Evolutionary conservation across 2,329 filamentous ascomycete species (phyloP).

Genomic region (Ophiostoma montium): DNA sequence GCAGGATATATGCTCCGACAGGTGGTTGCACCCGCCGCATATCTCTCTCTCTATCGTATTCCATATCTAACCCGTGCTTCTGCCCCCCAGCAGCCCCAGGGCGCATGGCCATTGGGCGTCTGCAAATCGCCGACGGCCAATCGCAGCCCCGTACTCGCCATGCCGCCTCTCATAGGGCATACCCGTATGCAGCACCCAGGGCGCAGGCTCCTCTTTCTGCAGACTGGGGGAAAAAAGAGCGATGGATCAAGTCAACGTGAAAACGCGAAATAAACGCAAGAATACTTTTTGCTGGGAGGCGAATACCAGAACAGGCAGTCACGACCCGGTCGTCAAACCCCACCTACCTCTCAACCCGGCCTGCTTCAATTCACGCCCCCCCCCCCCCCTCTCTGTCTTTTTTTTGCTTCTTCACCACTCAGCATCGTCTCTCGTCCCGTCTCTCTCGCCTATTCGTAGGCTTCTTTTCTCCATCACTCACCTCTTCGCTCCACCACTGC

Average conservation of each 20-base stretch:
- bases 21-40: neutral
- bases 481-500: no score
- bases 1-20: neutral
- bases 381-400: neutral
- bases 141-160: slow-evolving; percentile 17
- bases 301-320: neutral
- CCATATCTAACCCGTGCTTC: neutral
- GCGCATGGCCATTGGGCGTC: slow-evolving; percentile 9
- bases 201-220: slow-evolving; percentile 13
- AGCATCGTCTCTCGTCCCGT: neutral
- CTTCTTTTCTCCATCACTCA: no score
- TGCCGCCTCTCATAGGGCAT: slow-evolving; percentile 23
- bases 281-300: neutral
- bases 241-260: neutral
- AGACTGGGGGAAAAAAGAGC: neutral
- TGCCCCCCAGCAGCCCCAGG: neutral
- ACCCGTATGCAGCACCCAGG: slow-evolving; percentile 23
- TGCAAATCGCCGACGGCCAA: slow-evolving; percentile 18
- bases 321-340: no score
- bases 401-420: neutral
- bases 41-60: neutral
- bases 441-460: neutral
- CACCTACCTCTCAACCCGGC: neutral
- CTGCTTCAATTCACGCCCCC: neutral
- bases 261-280: neutral